Conservation (phyloP, 2,329 filamentous ascomycete species). For the Botrytis hyacinthi region DNA sequence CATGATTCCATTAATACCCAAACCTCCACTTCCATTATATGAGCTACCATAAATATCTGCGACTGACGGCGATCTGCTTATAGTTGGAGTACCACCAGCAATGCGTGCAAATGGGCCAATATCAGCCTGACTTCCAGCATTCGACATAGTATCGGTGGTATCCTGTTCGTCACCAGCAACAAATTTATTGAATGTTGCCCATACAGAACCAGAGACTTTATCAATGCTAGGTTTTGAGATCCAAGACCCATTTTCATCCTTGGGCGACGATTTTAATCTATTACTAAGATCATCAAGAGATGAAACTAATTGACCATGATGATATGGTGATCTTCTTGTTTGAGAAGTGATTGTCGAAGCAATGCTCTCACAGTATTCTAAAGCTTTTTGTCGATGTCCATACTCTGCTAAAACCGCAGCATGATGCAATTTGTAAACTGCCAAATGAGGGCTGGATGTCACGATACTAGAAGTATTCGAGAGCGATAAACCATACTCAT, state of each 20-base stretch:
- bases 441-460: conserved; percentile 72
- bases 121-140: conserved; percentile 56
- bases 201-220: conserved; percentile 87
- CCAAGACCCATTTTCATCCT: conserved; percentile 79
- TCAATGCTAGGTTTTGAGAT: conserved; percentile 95
- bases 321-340: conserved; percentile 82
- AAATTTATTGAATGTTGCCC: conserved; percentile 94
- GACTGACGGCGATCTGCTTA: conserved; percentile 72
- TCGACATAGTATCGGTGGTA: conserved; percentile 55
- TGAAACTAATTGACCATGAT: conserved; percentile 70
- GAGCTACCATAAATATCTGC: conserved; percentile 61
- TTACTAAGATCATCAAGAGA: conserved; percentile 80
- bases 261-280: conserved; percentile 80
- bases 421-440: conserved; percentile 88
- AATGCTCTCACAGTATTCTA: conserved; percentile 89
- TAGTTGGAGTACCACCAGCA: conserved; percentile 69
- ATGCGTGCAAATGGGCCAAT: conserved; percentile 81
- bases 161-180: conserved; percentile 87
- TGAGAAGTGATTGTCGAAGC: conserved; percentile 71
- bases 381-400: conserved; percentile 76
- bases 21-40: conserved; percentile 37
- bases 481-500: conserved; percentile 83
- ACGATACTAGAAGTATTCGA: conserved; percentile 54
- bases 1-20: conserved; percentile 34
- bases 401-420: conserved; percentile 80